phyloP scores from a whole-genome alignment of 2,329 filamentous ascomycete species.

The Apiospora sp. region DNA sequence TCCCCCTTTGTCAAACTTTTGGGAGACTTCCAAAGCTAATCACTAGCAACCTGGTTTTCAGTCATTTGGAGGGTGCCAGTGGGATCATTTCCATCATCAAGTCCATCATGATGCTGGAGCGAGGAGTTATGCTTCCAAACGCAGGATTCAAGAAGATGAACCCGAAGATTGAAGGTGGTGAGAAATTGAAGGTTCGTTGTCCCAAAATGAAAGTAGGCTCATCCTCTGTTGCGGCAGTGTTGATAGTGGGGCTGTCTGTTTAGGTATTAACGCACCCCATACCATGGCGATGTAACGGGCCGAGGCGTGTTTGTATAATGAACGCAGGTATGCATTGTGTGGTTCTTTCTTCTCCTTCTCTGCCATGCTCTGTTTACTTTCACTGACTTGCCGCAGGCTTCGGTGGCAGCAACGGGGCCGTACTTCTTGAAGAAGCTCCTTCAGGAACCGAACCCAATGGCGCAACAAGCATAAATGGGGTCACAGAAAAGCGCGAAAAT shows the following conservation, averaged over 20 bases:
- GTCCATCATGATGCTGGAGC: slow-evolving; percentile 47
- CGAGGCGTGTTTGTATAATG: not conserved
- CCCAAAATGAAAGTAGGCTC: not conserved
- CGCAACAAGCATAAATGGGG: not conserved
- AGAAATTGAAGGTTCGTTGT: not conserved
- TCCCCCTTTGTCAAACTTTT: too few species aligned
- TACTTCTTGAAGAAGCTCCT: not conserved
- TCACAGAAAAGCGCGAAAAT: not conserved
- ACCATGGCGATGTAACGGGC: not conserved
- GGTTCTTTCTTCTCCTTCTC: too few species aligned
- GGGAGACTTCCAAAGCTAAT: too few species aligned
- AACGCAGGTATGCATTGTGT: not conserved
- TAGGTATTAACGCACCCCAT: not conserved
- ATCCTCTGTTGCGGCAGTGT: not conserved
- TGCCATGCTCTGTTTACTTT: not conserved
- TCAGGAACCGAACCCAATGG: too few species aligned
- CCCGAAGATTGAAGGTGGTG: slow-evolving; percentile 26
- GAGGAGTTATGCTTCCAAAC: slow-evolving; percentile 52
- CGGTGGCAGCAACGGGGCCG: not conserved
- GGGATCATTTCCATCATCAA: slow-evolving; percentile 45
- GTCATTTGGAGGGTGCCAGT: slow-evolving; percentile 44
- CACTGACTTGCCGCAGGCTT: not conserved
- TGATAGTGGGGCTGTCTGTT: not conserved
- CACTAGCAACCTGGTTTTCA: slow-evolving; percentile 25
- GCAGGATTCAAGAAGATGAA: slow-evolving; percentile 50